These are phyloP conservation scores for Citrus mangshanensis DNA, from an alignment of 345 rosid genomes.

Conservation along the genomic window DNA sequence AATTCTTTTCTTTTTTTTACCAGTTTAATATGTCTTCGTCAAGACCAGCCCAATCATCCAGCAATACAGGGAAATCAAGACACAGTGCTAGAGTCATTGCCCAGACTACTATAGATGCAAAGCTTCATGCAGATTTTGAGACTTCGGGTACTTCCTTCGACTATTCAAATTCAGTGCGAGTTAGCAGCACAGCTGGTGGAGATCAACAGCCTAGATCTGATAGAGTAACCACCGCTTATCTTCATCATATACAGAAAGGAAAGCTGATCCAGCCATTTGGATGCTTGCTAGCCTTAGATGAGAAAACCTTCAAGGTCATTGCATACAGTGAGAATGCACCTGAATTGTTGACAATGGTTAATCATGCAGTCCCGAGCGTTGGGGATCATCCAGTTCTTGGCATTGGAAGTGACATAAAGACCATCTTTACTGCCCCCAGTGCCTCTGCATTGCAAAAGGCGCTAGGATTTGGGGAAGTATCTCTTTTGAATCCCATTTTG, in stretches of 20 bases:
- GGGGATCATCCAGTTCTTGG: constrained; percentile 80
- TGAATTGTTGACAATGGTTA: constrained; percentile 84
- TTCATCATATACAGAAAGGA: constrained; percentile 94
- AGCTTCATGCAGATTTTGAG: constrained; percentile 86
- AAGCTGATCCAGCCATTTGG: constrained; percentile 95
- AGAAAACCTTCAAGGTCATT: constrained; percentile 76
- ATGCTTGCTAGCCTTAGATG: constrained; percentile 90
- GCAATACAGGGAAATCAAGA: constrained; percentile 66
- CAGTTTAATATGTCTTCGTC: constrained; percentile 69
- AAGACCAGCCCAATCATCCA: constrained; percentile 73
- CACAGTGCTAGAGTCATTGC: constrained; percentile 84
- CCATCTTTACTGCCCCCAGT: constrained; percentile 81
- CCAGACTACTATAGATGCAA: constrained; percentile 91
- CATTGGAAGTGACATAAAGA: constrained; percentile 69
- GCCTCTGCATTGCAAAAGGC: constrained; percentile 87
- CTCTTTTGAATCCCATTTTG: constrained; percentile 86
- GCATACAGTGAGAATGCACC: constrained; percentile 95
- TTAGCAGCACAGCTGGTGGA: constrained; percentile 34
- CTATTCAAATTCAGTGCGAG: constrained; percentile 79
- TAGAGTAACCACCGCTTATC: constrained; percentile 84
- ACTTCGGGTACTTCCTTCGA: constrained; percentile 89
- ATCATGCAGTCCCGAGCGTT: constrained; percentile 90
- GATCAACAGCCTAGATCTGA: constrained; percentile 66
- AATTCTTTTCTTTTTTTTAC: not conserved
- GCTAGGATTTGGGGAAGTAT: constrained; percentile 81